These are phyloP conservation scores for Amanita jacksonii DNA, from an alignment of 768 basidiomycete genomes.

Conservation along the genomic window DNA sequence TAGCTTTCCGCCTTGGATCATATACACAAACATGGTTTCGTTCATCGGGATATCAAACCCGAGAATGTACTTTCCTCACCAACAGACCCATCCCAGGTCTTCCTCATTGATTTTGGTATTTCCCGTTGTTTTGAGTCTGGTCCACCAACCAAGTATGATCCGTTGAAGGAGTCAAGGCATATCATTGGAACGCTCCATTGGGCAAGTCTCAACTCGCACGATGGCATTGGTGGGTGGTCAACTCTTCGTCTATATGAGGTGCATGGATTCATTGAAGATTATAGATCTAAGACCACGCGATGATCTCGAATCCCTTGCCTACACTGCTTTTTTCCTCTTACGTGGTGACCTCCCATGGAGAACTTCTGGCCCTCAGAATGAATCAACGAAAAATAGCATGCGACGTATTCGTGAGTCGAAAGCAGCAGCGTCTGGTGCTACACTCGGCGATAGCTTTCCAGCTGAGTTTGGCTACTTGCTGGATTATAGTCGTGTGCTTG, in stretches of 20 bases:
- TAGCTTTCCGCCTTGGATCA: constrained; percentile 21
- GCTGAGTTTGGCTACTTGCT: constrained; percentile 5
- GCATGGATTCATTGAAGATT: constrained; percentile 6
- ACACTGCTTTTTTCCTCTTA: constrained; percentile 8
- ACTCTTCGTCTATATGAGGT: neutral
- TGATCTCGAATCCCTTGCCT: constrained; percentile 13
- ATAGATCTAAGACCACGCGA: constrained; percentile 11
- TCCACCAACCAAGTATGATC: constrained; percentile 16
- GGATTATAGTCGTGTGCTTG: constrained; percentile 2
- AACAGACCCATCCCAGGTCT: constrained; percentile 16
- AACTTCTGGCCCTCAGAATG: neutral
- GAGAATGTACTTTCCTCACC: constrained; percentile 22
- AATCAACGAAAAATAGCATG: constrained; percentile 3
- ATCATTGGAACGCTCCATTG: constrained; percentile 22
- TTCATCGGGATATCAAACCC: constrained; percentile 29
- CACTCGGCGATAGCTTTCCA: neutral
- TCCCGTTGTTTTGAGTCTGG: constrained; percentile 14
- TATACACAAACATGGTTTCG: constrained; percentile 21
- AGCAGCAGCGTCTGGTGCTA: constrained; percentile 1
- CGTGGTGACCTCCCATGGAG: constrained; percentile 11
- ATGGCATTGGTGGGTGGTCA: constrained; percentile 19
- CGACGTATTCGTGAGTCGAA: constrained; percentile 4
- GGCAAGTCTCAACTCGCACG: constrained; percentile 24
- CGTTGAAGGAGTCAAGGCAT: constrained; percentile 12
- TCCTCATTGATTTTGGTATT: constrained; percentile 24